Conservation (phyloP, 805 yeast species). For the Cyberlindnera amylophila region DNA sequence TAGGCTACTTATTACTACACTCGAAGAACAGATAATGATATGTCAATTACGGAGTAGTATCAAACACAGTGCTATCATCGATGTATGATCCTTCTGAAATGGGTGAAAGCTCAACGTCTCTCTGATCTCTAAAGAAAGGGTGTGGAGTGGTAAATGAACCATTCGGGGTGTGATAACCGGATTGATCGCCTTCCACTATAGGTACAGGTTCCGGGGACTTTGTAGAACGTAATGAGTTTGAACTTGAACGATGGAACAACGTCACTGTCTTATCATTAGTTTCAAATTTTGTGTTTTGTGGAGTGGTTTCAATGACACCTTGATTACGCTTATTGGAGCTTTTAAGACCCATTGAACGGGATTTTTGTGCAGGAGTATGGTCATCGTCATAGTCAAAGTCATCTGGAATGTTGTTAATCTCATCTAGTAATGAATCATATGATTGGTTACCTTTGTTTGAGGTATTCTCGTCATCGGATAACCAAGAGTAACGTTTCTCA, state of each 20-base stretch:
- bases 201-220: not conserved
- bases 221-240: constrained; percentile 2
- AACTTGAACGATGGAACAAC: constrained; percentile 27
- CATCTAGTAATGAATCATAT: constrained; percentile 45
- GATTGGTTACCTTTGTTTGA: constrained; percentile 20
- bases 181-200: constrained; percentile 4
- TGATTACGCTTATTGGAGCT: constrained; percentile 11
- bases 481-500: constrained; percentile 22
- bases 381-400: constrained; percentile 29
- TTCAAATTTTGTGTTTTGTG: constrained; percentile 34
- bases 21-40: too few relatives aligned
- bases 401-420: constrained; percentile 47
- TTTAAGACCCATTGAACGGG: constrained; percentile 18
- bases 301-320: constrained; percentile 25
- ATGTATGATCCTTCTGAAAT: constrained; percentile 25
- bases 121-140: constrained; percentile 19
- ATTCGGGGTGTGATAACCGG: constrained; percentile 22
- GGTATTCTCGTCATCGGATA: constrained; percentile 27
- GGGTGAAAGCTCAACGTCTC: constrained; percentile 25
- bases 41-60: too few relatives aligned
- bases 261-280: constrained; percentile 38
- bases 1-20: too few relatives aligned
- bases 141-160: constrained; percentile 22
- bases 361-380: not conserved
- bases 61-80: constrained; percentile 14